Base-by-base conservation (phyloP, 768 basidiomycete genomes). In the Suillus spraguei region DNA sequence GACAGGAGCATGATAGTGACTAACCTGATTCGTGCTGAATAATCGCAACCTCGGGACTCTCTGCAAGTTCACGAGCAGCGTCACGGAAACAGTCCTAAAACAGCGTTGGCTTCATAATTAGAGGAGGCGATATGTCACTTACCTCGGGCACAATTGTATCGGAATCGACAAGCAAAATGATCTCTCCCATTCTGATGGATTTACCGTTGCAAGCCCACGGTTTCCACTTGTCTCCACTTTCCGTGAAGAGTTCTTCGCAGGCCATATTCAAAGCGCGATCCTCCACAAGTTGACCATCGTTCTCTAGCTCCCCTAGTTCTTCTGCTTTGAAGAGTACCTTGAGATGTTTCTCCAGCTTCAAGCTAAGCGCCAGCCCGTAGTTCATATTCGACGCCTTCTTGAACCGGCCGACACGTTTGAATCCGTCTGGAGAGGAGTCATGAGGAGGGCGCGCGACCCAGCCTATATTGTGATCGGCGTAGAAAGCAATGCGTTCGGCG, bases 361-460 rank as follows among this genome's bases (percentile, higher is more conserved):
- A 75, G 13, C 81, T 83, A 10, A 86, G 73, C 14, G 77, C 76
- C 22, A 81, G 75, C 7, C 85, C 91, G 69, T 88, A 92, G 74
- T 94, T 95, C 87, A 95, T 87, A 74, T 95, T 95, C 44, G 85
- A 87, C 4, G 92, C 91, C 76, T 95, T 95, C 80, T 95, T 95
- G 84, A 95, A 95, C 22, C 92, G 82, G 8, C 93, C 92, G 1
- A 88, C 82, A 46, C 87, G 80, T 75, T 85, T 78, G 83, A 89
- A 75, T 62, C 83, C 84, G 64, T 81, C 79, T 9, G 77, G 71
- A 22, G 72, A 62, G 59, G 73, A 68, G 64, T 84, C 83, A 68
- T 92, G 90, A 49, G 80, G 79, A 0, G 91, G 91, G n/a, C 91
- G 83, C 4, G 92, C 89, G 64, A 91, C 89, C 84, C 88, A 93